These are phyloP conservation scores for Aspergillus thermomutatus DNA, from an alignment of 2,329 filamentous ascomycete genomes.

Conservation along the genomic window DNA sequence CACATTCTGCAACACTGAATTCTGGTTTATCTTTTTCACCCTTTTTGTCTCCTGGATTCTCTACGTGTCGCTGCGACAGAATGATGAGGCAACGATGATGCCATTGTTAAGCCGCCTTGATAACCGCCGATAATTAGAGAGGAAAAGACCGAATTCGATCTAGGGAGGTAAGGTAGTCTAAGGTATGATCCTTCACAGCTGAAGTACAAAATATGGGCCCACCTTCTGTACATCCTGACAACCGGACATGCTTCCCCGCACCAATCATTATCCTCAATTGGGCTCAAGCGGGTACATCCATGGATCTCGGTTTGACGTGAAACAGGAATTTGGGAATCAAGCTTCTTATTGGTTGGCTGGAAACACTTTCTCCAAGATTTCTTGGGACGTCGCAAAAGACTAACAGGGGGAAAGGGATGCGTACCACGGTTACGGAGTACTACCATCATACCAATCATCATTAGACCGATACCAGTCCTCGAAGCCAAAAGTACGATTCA, in stretches of 20 bases:
- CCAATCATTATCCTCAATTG: conserved; percentile 6
- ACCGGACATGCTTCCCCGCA: conserved; percentile 8
- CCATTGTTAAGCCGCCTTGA: background rate
- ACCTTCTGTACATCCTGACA: conserved; percentile 1
- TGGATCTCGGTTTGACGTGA: conserved; percentile 1
- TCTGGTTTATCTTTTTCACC: background rate
- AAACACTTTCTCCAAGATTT: background rate
- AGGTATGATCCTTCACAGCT: background rate
- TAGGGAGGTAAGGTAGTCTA: background rate
- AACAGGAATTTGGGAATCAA: background rate
- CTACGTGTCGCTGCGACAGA: background rate
- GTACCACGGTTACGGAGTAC: background rate
- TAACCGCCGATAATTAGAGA: background rate
- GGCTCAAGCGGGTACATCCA: background rate
- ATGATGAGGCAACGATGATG: background rate
- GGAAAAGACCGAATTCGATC: background rate
- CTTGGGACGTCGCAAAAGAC: background rate
- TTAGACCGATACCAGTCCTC: background rate
- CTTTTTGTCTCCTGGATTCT: too few relatives aligned
- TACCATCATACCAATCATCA: background rate
- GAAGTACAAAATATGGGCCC: background rate
- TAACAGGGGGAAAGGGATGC: background rate
- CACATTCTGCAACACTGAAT: background rate
- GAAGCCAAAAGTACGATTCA: background rate
- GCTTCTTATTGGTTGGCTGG: background rate